Evolutionary conservation across 345 rosid species (phyloP).

Genomic region (Citrus inodora): DNA sequence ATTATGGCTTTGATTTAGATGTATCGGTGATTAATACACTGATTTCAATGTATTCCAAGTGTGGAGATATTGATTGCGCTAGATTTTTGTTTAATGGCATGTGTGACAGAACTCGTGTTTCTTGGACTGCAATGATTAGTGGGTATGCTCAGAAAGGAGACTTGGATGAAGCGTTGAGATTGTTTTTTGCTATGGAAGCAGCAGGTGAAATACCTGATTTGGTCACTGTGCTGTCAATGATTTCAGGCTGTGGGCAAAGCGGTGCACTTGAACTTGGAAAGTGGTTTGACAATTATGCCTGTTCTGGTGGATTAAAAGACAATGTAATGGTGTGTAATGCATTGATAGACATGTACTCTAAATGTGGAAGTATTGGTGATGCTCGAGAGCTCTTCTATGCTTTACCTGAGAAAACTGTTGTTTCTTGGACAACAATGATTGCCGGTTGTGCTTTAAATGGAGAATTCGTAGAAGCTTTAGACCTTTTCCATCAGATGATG

Average conservation of each 20-base stretch:
- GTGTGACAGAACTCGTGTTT: slow-evolving; percentile 46
- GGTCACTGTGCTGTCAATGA: slow-evolving; percentile 51
- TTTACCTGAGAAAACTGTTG: slow-evolving; percentile 44
- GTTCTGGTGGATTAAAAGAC: slow-evolving; percentile 35
- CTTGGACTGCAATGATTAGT: slow-evolving; percentile 84
- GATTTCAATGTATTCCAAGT: slow-evolving; percentile 63
- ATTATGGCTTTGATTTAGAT: slow-evolving; percentile 42
- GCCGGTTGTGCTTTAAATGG: slow-evolving; percentile 63
- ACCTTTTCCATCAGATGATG: slow-evolving; percentile 46
- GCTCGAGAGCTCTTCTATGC: slow-evolving; percentile 42
- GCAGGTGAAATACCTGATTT: slow-evolving; percentile 51
- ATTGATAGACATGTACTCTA: slow-evolving; percentile 62
- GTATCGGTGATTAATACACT: slow-evolving; percentile 45
- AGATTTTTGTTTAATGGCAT: slow-evolving; percentile 52
- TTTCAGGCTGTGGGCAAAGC: slow-evolving; percentile 55
- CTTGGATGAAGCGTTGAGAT: slow-evolving; percentile 48
- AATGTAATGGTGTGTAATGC: slow-evolving; percentile 47
- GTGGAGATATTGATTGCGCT: slow-evolving; percentile 42
- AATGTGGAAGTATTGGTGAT: slow-evolving; percentile 58
- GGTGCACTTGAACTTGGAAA: slow-evolving; percentile 62
- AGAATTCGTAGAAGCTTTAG: slow-evolving; percentile 36
- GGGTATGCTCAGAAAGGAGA: slow-evolving; percentile 69
- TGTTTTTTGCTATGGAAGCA: slow-evolving; percentile 47
- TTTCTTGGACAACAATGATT: slow-evolving; percentile 67
- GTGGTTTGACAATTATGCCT: slow-evolving; percentile 47